These are phyloP conservation scores for Aspergillus costaricaensis DNA, from an alignment of 2,329 filamentous ascomycete species.

Conservation along the genomic window DNA sequence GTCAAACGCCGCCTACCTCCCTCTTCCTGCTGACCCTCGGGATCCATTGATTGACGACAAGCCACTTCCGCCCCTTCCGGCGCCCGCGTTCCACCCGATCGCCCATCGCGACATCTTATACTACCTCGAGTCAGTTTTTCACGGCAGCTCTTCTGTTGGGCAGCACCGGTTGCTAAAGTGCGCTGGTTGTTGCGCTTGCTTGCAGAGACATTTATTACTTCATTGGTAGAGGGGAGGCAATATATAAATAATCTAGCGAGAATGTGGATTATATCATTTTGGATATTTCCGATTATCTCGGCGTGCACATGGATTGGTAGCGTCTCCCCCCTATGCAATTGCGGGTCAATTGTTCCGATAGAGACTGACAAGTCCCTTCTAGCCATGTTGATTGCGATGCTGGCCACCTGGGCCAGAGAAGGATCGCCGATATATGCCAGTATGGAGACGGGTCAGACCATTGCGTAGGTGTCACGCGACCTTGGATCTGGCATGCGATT, in stretches of 20 bases:
- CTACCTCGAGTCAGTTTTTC: background rate
- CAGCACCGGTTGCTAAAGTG: background rate
- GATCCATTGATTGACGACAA: slow-evolving; percentile 1
- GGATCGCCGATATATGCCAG: slow-evolving; percentile 56
- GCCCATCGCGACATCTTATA: background rate
- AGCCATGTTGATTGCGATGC: slow-evolving; percentile 63
- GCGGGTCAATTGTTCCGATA: background rate
- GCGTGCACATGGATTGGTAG: slow-evolving; percentile 57
- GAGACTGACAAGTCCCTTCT: slow-evolving; percentile 2
- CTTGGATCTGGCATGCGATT: too few species aligned
- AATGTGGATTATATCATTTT: slow-evolving; percentile 51
- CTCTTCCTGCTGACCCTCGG: background rate
- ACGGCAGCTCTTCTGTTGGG: background rate
- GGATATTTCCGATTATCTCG: slow-evolving; percentile 62
- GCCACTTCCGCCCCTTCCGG: slow-evolving; percentile 22
- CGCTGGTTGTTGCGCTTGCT: background rate
- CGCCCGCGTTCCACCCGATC: background rate
- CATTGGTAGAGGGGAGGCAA: background rate
- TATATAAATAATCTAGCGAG: slow-evolving; percentile 10
- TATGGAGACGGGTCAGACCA: slow-evolving; percentile 54
- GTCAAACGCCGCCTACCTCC: background rate
- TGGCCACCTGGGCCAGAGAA: slow-evolving; percentile 57
- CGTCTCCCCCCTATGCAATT: slow-evolving; percentile 8
- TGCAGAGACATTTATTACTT: background rate
- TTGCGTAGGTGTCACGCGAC: slow-evolving; percentile 50